Evolutionary conservation across 2,329 filamentous ascomycete species (phyloP).

Genomic region (Neofusicoccum kwambonambiense): DNA sequence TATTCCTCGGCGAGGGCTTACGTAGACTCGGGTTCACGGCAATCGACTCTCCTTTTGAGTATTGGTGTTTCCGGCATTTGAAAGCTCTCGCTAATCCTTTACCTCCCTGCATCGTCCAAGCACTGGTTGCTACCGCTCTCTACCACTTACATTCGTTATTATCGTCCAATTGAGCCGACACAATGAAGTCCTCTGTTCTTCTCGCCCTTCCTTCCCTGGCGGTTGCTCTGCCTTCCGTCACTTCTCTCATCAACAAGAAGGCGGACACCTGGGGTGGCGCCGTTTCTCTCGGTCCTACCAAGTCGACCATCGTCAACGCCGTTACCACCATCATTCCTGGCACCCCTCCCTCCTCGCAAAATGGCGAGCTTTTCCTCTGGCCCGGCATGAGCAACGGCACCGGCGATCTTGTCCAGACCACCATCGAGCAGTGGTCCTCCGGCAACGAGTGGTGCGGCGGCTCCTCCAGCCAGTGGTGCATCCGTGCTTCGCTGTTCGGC

Average conservation of each 20-base stretch:
- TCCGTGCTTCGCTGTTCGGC: constrained; percentile 42
- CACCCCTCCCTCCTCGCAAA: constrained; percentile 36
- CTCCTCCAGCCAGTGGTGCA: constrained; percentile 40
- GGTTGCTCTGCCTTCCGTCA: background rate
- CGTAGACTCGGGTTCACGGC: background rate
- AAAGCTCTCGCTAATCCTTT: background rate
- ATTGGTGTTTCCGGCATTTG: background rate
- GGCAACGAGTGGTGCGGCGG: constrained; percentile 44
- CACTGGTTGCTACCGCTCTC: background rate
- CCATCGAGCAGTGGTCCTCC: constrained; percentile 41
- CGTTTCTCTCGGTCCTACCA: constrained; percentile 38
- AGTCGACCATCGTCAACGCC: constrained; percentile 40
- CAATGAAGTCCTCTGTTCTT: background rate
- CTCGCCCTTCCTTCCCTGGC: constrained; percentile 4
- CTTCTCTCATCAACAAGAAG: constrained; percentile 9
- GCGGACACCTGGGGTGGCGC: constrained; percentile 39
- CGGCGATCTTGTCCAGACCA: constrained; percentile 44
- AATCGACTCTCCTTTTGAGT: background rate
- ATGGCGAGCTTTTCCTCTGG: constrained; percentile 43
- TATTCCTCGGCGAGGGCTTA: background rate
- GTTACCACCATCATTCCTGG: constrained; percentile 45
- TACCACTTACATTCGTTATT: background rate
- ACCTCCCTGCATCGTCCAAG: background rate
- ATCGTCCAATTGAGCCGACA: background rate
- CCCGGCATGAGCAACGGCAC: constrained; percentile 49